Evolutionary conservation across 768 basidiomycete genomes (phyloP).

Genomic region (Dioszegia crocea): DNA sequence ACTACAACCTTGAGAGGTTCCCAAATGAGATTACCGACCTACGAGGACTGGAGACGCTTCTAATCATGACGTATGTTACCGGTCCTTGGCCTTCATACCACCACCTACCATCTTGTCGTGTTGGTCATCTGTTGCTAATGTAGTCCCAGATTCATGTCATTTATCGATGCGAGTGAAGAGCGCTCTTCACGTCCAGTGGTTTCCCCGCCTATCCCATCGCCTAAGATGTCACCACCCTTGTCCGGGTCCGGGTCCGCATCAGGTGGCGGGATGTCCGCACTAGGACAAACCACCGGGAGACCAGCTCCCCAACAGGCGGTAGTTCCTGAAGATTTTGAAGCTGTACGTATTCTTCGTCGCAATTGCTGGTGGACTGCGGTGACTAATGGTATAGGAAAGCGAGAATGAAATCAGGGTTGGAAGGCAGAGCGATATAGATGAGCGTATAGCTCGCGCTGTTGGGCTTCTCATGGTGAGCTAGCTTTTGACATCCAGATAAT

Average conservation of each 20-base stretch:
- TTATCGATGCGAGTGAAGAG: conserved; percentile 40
- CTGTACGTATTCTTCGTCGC: conserved; percentile 15
- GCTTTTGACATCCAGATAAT: not conserved
- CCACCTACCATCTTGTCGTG: no score
- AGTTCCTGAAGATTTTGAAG: conserved; percentile 38
- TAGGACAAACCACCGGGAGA: conserved; percentile 9
- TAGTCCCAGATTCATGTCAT: conserved; percentile 30
- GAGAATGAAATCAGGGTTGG: conserved; percentile 46
- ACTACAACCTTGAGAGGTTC: conserved; percentile 48
- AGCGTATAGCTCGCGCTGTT: conserved; percentile 34
- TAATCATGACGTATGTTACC: conserved; percentile 27
- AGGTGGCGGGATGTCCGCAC: not conserved
- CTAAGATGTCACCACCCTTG: not conserved
- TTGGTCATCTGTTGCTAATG: no score
- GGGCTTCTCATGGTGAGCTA: conserved; percentile 32
- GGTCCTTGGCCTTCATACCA: no score
- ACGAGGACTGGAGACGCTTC: conserved; percentile 37
- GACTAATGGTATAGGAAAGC: conserved; percentile 20
- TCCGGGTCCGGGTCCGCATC: no score
- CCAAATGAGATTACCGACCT: conserved; percentile 44
- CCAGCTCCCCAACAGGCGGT: conserved; percentile 15
- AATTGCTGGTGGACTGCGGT: not conserved
- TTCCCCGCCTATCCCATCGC: not conserved
- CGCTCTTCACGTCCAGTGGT: conserved; percentile 7
- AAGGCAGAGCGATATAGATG: conserved; percentile 26